Evolutionary conservation across 1,284 basidiomycete genomes (phyloP), one percentile per base, ranked within the genome.

Genomic region (Meripilus lineatus): DNA sequence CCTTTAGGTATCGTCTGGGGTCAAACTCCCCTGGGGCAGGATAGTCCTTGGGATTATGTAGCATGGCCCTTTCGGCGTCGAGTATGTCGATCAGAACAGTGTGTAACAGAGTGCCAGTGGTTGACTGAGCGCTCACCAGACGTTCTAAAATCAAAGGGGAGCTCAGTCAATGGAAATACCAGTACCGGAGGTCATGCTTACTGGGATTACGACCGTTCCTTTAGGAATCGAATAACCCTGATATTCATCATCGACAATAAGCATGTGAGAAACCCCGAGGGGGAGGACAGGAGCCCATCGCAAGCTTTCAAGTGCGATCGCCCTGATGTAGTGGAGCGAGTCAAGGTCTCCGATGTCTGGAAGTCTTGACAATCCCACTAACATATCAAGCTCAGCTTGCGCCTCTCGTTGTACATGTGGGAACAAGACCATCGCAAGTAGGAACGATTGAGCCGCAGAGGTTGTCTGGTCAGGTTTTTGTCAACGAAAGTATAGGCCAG

Each of bases 61-160:
- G 40, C 32, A 42, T 42, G 5, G 45, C 45, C 45, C 45, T 46
- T n/a, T n/a, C n/a, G n/a, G n/a, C n/a, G n/a, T n/a, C n/a, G n/a
- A n/a, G n/a, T n/a, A n/a, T n/a, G n/a, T n/a, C n/a, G n/a, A n/a
- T n/a, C n/a, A n/a, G n/a, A n/a, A n/a, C n/a, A n/a, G n/a, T n/a
- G n/a, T n/a, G n/a, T n/a, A n/a, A n/a, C n/a, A n/a, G n/a, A n/a
- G n/a, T n/a, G n/a, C n/a, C n/a, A n/a, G n/a, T n/a, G 28, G 8
- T 30, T 30, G 28, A 30, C 28, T 8, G n/a, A 8, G n/a, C n/a
- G 28, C 28, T 30, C n/a, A 30, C 28, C 28, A 30, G 28, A 30
- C n/a, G n/a, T 30, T 44, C 42, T 44, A 26, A 14, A 17, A 11
- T 11, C 18, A n/a, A 28, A 32, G 17, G 14, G 8, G 39, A 23